Evolutionary conservation across 192 early-diverging fungal genomes (phyloP).

Genomic region (Rhizophagus prolifer): DNA sequence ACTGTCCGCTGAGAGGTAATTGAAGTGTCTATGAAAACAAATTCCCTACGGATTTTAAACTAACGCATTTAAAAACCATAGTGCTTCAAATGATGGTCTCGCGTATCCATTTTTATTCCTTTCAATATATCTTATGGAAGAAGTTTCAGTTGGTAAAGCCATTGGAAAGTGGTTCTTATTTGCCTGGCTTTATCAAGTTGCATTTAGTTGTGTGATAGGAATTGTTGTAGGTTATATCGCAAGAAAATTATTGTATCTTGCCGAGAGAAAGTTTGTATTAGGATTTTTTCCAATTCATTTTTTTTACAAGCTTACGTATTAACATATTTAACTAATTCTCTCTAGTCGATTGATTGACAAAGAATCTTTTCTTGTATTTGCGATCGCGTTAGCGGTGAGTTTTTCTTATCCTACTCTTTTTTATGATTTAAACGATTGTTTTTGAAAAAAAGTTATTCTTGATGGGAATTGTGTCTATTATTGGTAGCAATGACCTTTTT

Average conservation of each 20-base stretch:
- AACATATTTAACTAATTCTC: constrained; percentile 1
- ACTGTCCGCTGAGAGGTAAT: constrained; percentile 69
- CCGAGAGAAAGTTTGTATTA: constrained; percentile 50
- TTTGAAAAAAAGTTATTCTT: constrained; percentile 44
- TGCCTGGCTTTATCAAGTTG: constrained; percentile 78
- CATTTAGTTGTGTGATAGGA: constrained; percentile 70
- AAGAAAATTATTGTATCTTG: constrained; percentile 65
- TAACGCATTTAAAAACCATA: constrained; percentile 40
- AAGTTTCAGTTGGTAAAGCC: constrained; percentile 54
- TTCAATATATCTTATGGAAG: constrained; percentile 66
- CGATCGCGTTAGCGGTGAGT: constrained; percentile 72
- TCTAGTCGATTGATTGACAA: constrained; percentile 80
- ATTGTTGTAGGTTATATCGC: constrained; percentile 64
- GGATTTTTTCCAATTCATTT: too few species aligned
- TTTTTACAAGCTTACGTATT: not conserved
- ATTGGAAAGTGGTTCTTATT: constrained; percentile 80
- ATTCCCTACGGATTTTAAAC: not conserved
- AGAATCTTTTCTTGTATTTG: constrained; percentile 78
- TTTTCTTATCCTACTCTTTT: not conserved
- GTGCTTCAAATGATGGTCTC: constrained; percentile 84
- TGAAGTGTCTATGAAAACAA: too few species aligned
- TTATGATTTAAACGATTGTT: not conserved
- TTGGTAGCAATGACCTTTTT: constrained; percentile 75
- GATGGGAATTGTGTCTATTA: constrained; percentile 68
- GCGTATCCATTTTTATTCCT: constrained; percentile 84